Conservation (phyloP, 805 yeast species). For the Cyberlindnera sargentensis region DNA sequence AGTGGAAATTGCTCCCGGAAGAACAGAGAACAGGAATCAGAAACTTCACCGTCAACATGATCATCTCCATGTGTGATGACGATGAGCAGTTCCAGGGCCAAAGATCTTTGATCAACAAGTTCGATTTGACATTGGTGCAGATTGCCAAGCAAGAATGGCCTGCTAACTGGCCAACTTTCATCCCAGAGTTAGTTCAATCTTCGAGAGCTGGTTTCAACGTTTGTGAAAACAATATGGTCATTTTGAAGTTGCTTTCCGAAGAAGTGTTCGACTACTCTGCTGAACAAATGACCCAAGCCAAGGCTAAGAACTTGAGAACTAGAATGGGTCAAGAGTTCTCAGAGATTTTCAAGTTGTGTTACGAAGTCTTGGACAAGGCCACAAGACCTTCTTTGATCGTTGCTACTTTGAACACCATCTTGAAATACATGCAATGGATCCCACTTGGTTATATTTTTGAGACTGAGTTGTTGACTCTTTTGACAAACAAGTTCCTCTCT, state of each 20-base stretch:
- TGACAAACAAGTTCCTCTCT: conserved; percentile 69
- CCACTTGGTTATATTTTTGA: conserved; percentile 87
- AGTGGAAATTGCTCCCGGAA: conserved; percentile 89
- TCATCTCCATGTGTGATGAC: conserved; percentile 82
- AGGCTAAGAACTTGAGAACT: conserved; percentile 72
- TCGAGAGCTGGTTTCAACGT: conserved; percentile 83
- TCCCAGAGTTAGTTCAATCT: conserved; percentile 85
- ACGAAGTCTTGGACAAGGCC: conserved; percentile 86
- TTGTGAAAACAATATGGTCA: conserved; percentile 96
- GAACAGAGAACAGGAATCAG: conserved; percentile 90
- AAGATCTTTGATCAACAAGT: conserved; percentile 82
- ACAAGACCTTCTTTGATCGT: conserved; percentile 74
- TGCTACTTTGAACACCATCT: conserved; percentile 76
- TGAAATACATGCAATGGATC: conserved; percentile 90
- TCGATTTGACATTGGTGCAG: conserved; percentile 89
- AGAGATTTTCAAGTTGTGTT: conserved; percentile 88
- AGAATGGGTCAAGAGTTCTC: conserved; percentile 88
- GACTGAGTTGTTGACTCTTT: conserved; percentile 66
- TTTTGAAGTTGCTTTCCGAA: conserved; percentile 81
- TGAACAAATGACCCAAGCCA: conserved; percentile 95
- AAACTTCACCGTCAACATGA: conserved; percentile 90
- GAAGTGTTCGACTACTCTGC: conserved; percentile 95
- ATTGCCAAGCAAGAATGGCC: conserved; percentile 99
- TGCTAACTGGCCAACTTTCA: conserved; percentile 94
- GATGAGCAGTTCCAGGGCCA: conserved; percentile 64